Evolutionary conservation across 176 grass and related monocot species (phyloP).

Genomic region (maize (Zea mays)): DNA sequence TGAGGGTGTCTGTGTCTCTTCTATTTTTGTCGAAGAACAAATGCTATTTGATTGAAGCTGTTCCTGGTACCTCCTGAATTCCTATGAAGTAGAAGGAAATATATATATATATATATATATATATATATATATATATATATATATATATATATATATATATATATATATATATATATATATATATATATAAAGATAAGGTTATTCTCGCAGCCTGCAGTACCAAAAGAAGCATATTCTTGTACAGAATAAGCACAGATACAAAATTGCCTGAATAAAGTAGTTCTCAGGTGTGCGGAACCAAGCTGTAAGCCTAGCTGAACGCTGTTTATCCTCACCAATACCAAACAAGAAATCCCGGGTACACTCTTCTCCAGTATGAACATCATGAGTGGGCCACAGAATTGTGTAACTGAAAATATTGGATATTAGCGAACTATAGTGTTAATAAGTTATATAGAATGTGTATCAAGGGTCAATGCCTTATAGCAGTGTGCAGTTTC

Average conservation of each 20-base stretch:
- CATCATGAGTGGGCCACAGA: constrained; percentile 74
- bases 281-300: constrained; percentile 95
- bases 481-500: constrained; percentile 74
- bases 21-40: constrained; percentile 31
- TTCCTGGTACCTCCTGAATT: constrained; percentile 70
- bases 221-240: constrained; percentile 4
- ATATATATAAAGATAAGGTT: constrained; percentile 15
- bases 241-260: not conserved
- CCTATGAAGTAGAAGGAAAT: constrained; percentile 44
- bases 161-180: not conserved
- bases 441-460: not conserved
- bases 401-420: constrained; percentile 82
- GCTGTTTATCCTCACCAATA: constrained; percentile 79
- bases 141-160: not conserved
- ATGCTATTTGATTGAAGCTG: constrained; percentile 67
- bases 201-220: not conserved
- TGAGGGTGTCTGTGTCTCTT: not conserved
- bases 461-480: constrained; percentile 44
- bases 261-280: constrained; percentile 83
- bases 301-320: constrained; percentile 94
- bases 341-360: constrained; percentile 89
- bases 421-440: constrained; percentile 37
- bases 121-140: not conserved
- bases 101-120: not conserved
- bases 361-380: constrained; percentile 80